Base-by-base conservation (phyloP, 352 stramenopile genomes). In the Thraustochytrium sp. region DNA sequence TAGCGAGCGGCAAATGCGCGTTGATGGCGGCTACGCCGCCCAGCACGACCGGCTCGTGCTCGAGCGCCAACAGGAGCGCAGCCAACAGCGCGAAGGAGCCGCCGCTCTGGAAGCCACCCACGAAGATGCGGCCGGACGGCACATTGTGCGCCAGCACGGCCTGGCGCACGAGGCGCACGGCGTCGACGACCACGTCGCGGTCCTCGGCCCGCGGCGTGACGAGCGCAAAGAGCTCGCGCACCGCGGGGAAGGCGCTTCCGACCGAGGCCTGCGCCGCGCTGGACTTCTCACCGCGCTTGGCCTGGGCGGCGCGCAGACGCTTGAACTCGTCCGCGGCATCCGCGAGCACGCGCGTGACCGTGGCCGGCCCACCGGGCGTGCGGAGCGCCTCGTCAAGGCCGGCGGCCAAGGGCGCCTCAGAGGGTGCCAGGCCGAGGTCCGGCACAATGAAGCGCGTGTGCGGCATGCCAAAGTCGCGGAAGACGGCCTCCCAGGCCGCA, bases 401-500 rank as follows among this genome's bases (percentile, higher is more conserved):
- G 13, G 62, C n/a, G 5, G 37, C 62, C 11, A 51, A 11, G 18
- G 16, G n/a, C 11, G 21, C 46, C 18, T 13, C 21, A 26, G 26
- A 23, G 2, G 8, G 51, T 11, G 76, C 48, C 5, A 53, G 26
- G 2, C 44, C 37, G n/a, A 80, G 49, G 48, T 80, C 44, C 13
- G 68, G 68, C 8, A 80, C 26, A 13, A 80, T 63, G 68, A 80
- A 63, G 23, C 42, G 48, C 2, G 63, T 44, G 34, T 44, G 48
- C 16, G 44, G 68, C 68, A 80, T 63, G 16, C 53, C 68, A 80
- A 80, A 80, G 51, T 64, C 31, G 5, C 44, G 23, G 31, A 80
- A 80, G 46, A 80, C 23, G n/a, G 68, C 48, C 18, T 80, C 68
- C 68, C 68, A 80, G 21, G 68, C 21, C 26, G 68, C 31, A 0